Base-by-base conservation (phyloP, 345 rosid species). In the Lenwebbia sp. region DNA sequence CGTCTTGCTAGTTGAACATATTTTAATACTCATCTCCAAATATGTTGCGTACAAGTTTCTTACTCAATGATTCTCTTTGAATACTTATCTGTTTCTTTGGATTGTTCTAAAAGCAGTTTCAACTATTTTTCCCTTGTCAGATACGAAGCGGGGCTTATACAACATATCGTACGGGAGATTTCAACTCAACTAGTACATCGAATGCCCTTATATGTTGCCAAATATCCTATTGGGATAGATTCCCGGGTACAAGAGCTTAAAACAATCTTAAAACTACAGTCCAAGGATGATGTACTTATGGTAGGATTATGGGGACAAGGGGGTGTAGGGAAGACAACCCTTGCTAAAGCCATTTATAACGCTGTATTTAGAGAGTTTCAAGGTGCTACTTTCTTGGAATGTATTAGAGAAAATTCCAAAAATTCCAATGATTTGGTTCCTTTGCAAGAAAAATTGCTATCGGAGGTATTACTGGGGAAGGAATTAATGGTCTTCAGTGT, bases 241-340 rank as follows among this genome's bases (percentile, higher is more conserved):
- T 60, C 85, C 3, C 89, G 85, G 2, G 25, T 92, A 1, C 19
- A 53, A 74, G 47, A 30, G 28, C 3, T 81, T n/a, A n/a, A n/a
- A n/a, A n/a, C n/a, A n/a, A n/a, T n/a, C n/a, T n/a, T n/a, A n/a
- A n/a, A n/a, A n/a, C 23, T 76, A 37, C 56, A 44, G 26, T 14
- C 82, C 15, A 33, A 19, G 11, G 78, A 87, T 78, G 37, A 90
- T 60, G 86, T 58, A 23, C 84, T 86, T 81, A 17, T 37, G 17
- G 91, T 19, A 93, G 94, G 17, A 85, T 94, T 23, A 87, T 89
- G 88, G 94, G 94, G 3, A 89, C 90, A 89, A 91, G 92, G 28
- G 6, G 94, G 96, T 9, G 88, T 90, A 15, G 96, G 96, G 0
- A 94, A 92, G 83, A 94, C 94, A 37, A 91, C 94, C 19, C 84